phyloP scores from a whole-genome alignment of 306 rosid genomes.

The Prunus salicina region DNA sequence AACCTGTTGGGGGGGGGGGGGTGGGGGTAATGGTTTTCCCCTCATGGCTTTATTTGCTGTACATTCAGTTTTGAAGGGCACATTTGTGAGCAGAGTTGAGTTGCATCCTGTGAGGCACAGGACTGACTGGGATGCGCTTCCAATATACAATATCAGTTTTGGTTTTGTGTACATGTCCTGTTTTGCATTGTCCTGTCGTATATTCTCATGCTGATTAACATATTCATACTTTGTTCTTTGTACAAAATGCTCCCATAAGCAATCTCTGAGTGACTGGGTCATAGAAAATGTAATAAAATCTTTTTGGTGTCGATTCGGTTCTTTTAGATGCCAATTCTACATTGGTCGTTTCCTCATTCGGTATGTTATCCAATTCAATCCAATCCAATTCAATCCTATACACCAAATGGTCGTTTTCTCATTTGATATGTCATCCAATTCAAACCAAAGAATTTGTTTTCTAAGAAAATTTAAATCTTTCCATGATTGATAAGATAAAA shows the following conservation, averaged over 20 bases:
- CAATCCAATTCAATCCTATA: no score
- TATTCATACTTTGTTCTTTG: background rate
- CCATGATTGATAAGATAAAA: background rate
- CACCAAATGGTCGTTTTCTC: no score
- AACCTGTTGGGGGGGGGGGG: slow-evolving; percentile 15
- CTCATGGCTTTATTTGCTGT: background rate
- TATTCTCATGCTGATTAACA: background rate
- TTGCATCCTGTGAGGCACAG: background rate
- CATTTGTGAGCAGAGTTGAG: slow-evolving; percentile 5
- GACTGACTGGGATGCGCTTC: background rate
- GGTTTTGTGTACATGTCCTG: slow-evolving; percentile 15
- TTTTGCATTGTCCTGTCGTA: background rate
- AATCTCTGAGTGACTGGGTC: background rate
- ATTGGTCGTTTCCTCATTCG: no score
- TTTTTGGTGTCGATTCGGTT: background rate
- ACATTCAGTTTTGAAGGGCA: slow-evolving; percentile 18
- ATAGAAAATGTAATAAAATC: background rate
- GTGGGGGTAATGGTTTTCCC: slow-evolving; percentile 22
- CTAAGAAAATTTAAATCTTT: no score
- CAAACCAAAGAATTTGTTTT: no score
- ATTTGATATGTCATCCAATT: no score
- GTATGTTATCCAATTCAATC: no score
- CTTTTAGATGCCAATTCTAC: no score
- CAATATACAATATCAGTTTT: slow-evolving; percentile 13
- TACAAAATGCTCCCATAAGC: slow-evolving; percentile 11